These are phyloP conservation scores for Stevia rebaudiana DNA, from an alignment of 140 eudicot species.

Conservation along the genomic window DNA sequence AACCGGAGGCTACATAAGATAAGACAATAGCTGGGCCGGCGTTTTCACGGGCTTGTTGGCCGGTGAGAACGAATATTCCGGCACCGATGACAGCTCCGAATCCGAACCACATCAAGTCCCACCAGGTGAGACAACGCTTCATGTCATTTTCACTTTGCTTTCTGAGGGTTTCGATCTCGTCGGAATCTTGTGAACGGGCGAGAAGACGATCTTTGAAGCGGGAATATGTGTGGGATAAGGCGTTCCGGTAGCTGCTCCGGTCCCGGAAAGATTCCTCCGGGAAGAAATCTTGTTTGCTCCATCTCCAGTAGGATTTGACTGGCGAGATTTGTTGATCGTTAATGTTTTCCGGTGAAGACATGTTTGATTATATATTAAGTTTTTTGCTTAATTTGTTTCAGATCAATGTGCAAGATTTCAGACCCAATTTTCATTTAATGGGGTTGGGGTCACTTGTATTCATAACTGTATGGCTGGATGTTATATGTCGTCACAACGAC, in stretches of 20 bases:
- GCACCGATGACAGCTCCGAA: constrained; percentile 76
- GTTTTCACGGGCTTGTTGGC: constrained; percentile 49
- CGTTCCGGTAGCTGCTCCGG: constrained; percentile 40
- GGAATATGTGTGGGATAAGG: constrained; percentile 38
- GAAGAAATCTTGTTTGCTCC: constrained; percentile 70
- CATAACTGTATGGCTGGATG: neutral
- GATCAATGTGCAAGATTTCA: neutral
- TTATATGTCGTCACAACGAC: neutral
- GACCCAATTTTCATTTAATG: neutral
- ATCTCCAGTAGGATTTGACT: constrained; percentile 63
- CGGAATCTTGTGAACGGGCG: constrained; percentile 53
- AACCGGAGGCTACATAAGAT: constrained; percentile 57
- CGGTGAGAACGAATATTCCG: constrained; percentile 79
- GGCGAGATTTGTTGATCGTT: constrained; percentile 20
- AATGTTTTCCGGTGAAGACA: constrained; percentile 26
- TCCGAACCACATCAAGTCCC: constrained; percentile 87
- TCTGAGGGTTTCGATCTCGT: constrained; percentile 36
- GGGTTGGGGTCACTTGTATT: constrained; percentile 5
- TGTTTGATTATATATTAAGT: constrained; percentile 1
- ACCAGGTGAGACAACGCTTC: constrained; percentile 68
- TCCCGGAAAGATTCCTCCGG: constrained; percentile 65
- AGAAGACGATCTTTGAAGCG: constrained; percentile 59
- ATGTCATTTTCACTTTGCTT: constrained; percentile 55
- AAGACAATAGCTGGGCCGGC: constrained; percentile 75
- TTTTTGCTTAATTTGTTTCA: neutral